Conservation (phyloP, 1,139 yeast species). For the Kazachstania sp. region DNA sequence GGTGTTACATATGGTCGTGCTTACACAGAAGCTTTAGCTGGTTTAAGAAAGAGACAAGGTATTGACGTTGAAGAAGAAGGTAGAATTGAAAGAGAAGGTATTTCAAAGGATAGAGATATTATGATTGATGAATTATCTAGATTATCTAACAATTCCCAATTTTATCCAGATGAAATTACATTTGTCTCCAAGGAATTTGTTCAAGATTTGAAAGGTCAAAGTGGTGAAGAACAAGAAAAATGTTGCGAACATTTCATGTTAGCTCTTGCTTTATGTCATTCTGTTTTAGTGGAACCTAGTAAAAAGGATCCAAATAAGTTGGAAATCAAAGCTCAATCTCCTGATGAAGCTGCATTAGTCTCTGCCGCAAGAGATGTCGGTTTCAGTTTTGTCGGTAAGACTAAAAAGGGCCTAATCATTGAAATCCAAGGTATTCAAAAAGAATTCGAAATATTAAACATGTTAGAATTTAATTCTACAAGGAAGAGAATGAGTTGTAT, state of each 20-base stretch:
- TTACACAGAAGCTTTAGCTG: slow-evolving; percentile 92
- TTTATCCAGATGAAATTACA: slow-evolving; percentile 59
- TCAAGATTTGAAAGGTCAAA: slow-evolving; percentile 42
- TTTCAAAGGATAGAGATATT: slow-evolving; percentile 50
- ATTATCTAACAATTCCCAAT: slow-evolving; percentile 41
- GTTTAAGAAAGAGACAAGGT: slow-evolving; percentile 83
- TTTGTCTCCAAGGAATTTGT: slow-evolving; percentile 67
- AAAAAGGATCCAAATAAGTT: slow-evolving; percentile 49
- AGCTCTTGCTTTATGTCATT: slow-evolving; percentile 83
- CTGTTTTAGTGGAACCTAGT: slow-evolving; percentile 72
- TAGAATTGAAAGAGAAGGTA: slow-evolving; percentile 51
- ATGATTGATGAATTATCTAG: slow-evolving; percentile 56
- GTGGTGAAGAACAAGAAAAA: slow-evolving; percentile 49
- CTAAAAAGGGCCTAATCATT: slow-evolving; percentile 60
- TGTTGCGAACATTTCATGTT: slow-evolving; percentile 75
- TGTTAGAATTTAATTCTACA: slow-evolving; percentile 80
- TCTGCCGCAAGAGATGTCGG: slow-evolving; percentile 92
- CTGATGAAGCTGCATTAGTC: slow-evolving; percentile 95
- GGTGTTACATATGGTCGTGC: slow-evolving; percentile 87
- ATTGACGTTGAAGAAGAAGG: slow-evolving; percentile 65
- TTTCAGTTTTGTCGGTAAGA: slow-evolving; percentile 66
- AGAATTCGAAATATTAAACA: slow-evolving; percentile 67
- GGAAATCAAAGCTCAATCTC: slow-evolving; percentile 88
- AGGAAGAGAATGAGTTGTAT: slow-evolving; percentile 96
- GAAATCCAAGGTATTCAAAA: slow-evolving; percentile 65